Evolutionary conservation across 768 basidiomycete species (phyloP).

Genomic region (Chiua virens): DNA sequence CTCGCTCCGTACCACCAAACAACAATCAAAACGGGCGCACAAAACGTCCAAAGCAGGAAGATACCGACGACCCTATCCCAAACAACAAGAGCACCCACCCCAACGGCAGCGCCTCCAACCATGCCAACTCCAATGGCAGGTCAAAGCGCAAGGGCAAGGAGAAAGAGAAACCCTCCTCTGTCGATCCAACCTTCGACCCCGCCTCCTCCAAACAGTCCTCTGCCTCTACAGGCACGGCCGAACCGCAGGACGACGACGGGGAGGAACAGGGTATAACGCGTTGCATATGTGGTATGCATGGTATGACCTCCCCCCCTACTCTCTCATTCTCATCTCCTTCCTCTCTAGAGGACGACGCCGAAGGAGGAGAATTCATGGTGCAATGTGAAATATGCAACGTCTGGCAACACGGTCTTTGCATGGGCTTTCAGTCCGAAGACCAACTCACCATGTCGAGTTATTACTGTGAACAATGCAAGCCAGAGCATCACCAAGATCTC

Average conservation of each 20-base stretch:
- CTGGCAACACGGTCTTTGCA: constrained; percentile 97
- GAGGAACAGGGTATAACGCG: constrained; percentile 66
- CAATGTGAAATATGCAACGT: constrained; percentile 96
- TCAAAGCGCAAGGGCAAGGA: constrained; percentile 67
- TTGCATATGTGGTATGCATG: constrained; percentile 82
- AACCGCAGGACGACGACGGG: constrained; percentile 43
- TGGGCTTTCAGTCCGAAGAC: constrained; percentile 84
- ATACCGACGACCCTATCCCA: constrained; percentile 56
- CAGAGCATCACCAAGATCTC: constrained; percentile 80
- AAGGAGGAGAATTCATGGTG: constrained; percentile 95
- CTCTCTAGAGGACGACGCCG: constrained; percentile 66
- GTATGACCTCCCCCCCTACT: constrained; percentile 41
- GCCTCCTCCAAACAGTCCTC: constrained; percentile 29
- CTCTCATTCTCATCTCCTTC: constrained; percentile 24
- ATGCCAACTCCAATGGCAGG: constrained; percentile 37
- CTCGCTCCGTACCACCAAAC: constrained; percentile 39
- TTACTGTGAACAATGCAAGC: constrained; percentile 91
- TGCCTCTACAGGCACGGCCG: constrained; percentile 34
- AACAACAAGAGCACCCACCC: constrained; percentile 42
- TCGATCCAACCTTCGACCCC: constrained; percentile 31
- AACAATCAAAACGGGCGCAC: constrained; percentile 41
- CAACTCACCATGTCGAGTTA: constrained; percentile 80
- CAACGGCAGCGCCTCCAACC: constrained; percentile 31
- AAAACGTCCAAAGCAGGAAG: constrained; percentile 75
- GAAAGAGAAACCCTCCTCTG: constrained; percentile 50